Conservation (phyloP, 163 green algal species). For the Chloromonas sp. region DNA sequence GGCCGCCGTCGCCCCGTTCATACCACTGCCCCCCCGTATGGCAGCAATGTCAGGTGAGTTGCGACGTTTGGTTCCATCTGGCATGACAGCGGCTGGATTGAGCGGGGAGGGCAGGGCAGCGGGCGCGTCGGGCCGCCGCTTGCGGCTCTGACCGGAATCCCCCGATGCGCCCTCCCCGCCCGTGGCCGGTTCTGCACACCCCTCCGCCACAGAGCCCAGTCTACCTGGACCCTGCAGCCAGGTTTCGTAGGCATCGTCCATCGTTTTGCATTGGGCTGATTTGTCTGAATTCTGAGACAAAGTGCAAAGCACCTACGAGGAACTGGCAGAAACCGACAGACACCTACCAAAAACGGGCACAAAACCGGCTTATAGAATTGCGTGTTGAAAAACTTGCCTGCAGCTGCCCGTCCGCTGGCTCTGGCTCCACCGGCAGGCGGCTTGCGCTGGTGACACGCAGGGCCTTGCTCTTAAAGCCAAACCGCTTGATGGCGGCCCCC, state of each 20-base stretch:
- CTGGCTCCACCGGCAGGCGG: too few relatives aligned
- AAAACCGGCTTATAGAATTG: too few relatives aligned
- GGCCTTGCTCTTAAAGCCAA: constrained; percentile 49
- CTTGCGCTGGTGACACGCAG: constrained; percentile 23
- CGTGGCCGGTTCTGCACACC: neutral
- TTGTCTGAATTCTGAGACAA: too few relatives aligned
- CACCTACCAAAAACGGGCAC: too few relatives aligned
- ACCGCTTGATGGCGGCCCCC: constrained; percentile 31
- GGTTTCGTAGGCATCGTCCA: too few relatives aligned
- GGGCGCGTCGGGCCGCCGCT: constrained; percentile 22
- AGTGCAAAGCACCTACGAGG: too few relatives aligned
- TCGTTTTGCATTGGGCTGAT: too few relatives aligned
- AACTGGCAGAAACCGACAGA: too few relatives aligned
- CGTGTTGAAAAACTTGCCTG: too few relatives aligned
- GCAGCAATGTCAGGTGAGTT: constrained; percentile 13
- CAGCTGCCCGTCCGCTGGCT: too few relatives aligned
- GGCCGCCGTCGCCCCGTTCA: too few relatives aligned
- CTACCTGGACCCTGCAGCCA: neutral
- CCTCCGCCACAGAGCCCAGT: neutral
- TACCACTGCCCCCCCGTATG: too few relatives aligned
- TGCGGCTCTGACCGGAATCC: constrained; percentile 8
- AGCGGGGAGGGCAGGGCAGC: constrained; percentile 7
- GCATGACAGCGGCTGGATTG: neutral
- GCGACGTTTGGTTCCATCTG: constrained; percentile 25
- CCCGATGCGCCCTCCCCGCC: constrained; percentile 13